Percentiles rank a stretch among this genome's conserved stretches.
Evolutionary conservation across 2,329 filamentous ascomycete species (phyloP).

Genomic region (Myotisia sp.): DNA sequence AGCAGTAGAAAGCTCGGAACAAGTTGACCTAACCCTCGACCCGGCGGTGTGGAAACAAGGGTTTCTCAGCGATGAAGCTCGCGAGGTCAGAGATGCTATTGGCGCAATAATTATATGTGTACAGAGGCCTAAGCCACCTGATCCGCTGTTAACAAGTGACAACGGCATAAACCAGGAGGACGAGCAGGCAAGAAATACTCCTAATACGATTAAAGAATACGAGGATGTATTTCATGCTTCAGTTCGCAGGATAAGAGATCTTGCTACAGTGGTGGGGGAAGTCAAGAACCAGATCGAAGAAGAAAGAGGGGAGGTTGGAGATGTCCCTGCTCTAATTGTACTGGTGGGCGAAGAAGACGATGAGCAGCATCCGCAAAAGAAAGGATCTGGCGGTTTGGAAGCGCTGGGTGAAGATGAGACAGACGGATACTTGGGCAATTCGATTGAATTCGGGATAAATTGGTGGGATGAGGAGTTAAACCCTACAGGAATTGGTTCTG

Average conservation of each 20-base stretch:
- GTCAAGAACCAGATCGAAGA: constrained; percentile 30
- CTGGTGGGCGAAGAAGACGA: constrained; percentile 17
- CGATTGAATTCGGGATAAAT: constrained; percentile 22
- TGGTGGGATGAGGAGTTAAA: constrained; percentile 32
- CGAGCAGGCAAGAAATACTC: too few species aligned
- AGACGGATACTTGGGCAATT: constrained; percentile 13
- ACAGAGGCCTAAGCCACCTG: constrained; percentile 19
- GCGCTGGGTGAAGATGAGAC: constrained; percentile 9
- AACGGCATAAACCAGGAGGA: constrained; percentile 1
- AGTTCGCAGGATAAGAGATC: constrained; percentile 18
- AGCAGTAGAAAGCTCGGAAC: neutral
- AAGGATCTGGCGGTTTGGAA: constrained; percentile 5
- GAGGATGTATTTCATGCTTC: constrained; percentile 10
- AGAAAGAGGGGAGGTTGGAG: constrained; percentile 24
- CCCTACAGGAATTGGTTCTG: constrained; percentile 27
- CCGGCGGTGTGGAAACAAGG: constrained; percentile 24
- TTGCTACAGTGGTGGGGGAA: constrained; percentile 24
- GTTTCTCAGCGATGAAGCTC: constrained; percentile 29
- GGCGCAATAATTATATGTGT: constrained; percentile 30
- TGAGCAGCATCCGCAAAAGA: neutral
- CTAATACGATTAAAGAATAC: too few species aligned
- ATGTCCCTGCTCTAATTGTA: constrained; percentile 27
- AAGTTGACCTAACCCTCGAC: constrained; percentile 6
- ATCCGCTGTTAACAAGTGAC: constrained; percentile 3
- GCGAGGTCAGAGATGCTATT: constrained; percentile 32